phyloP scores from a whole-genome alignment of 1,284 basidiomycete species.

The Cryptococcus depauperatus region DNA sequence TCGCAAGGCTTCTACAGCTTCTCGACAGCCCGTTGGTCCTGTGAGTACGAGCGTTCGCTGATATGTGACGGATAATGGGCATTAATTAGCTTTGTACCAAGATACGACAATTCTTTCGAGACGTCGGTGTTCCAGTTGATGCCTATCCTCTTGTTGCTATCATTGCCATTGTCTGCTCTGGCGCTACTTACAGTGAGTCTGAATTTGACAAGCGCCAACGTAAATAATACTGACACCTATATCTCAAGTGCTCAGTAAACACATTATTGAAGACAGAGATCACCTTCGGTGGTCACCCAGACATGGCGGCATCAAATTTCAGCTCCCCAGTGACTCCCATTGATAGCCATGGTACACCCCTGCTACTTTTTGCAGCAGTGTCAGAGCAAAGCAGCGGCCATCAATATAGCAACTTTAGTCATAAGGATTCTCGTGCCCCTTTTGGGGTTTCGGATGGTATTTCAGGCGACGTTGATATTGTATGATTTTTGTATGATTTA shows the following conservation, averaged over 20 bases:
- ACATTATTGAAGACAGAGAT: slow-evolving; percentile 17
- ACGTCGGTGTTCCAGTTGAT: slow-evolving; percentile 16
- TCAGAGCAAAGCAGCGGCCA: neutral
- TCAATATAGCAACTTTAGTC: neutral
- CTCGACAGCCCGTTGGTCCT: slow-evolving; percentile 1
- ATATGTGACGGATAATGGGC: neutral
- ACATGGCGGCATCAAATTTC: slow-evolving; percentile 11
- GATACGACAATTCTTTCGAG: slow-evolving; percentile 15
- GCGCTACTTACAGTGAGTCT: slow-evolving; percentile 13
- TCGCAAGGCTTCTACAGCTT: slow-evolving; percentile 7
- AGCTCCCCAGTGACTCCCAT: slow-evolving; percentile 7
- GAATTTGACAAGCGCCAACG: neutral
- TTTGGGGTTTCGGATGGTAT: slow-evolving; percentile 2
- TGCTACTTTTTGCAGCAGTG: no score
- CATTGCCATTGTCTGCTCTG: slow-evolving; percentile 17
- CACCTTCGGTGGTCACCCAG: slow-evolving; percentile 14
- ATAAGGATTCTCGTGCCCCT: neutral
- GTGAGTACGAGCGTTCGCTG: neutral
- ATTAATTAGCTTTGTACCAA: neutral
- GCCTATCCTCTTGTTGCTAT: slow-evolving; percentile 21
- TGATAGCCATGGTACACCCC: no score
- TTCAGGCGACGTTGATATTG: slow-evolving; percentile 6
- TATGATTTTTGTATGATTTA: slow-evolving; percentile 5
- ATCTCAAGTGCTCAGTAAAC: slow-evolving; percentile 8
- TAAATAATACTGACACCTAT: neutral